Evolutionary conservation across 441 rosid genomes (phyloP).

Genomic region (Euphorbia celastroides): DNA sequence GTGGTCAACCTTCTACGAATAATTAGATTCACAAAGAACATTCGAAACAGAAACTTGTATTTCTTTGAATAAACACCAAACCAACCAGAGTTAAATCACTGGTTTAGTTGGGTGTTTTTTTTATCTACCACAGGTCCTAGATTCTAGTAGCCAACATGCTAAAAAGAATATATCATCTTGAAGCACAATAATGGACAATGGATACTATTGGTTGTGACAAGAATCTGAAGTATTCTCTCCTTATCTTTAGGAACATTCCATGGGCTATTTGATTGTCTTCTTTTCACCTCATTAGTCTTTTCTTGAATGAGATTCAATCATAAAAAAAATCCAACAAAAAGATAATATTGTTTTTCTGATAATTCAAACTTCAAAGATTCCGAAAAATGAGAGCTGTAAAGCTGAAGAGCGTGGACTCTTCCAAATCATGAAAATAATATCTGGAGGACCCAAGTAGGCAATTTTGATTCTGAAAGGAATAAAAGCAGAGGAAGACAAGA

Average conservation of each 20-base stretch:
- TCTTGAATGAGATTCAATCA: slow-evolving; percentile 11
- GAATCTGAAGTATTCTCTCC: slow-evolving; percentile 20
- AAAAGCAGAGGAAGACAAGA: too few relatives aligned
- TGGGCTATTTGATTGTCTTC: background rate
- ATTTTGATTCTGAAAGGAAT: background rate
- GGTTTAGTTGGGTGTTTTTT: background rate
- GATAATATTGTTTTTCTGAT: background rate
- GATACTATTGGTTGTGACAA: slow-evolving; percentile 1
- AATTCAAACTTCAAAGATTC: slow-evolving; percentile 21
- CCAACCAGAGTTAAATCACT: background rate
- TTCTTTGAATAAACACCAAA: background rate
- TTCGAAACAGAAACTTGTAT: background rate
- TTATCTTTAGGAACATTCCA: slow-evolving; percentile 30
- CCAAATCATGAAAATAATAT: slow-evolving; percentile 9
- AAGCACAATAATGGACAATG: background rate
- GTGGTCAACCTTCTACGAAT: background rate
- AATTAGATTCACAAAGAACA: background rate
- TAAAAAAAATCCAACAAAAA: background rate
- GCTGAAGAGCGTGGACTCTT: slow-evolving; percentile 12
- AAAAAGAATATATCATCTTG: slow-evolving; percentile 11
- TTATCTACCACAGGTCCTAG: background rate
- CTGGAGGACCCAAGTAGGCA: background rate
- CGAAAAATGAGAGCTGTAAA: slow-evolving; percentile 11
- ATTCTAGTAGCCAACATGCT: slow-evolving; percentile 11
- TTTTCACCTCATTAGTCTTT: background rate